Evolutionary conservation across 768 basidiomycete species (phyloP).

Genomic region (Rhodotorula taiwanensis): DNA sequence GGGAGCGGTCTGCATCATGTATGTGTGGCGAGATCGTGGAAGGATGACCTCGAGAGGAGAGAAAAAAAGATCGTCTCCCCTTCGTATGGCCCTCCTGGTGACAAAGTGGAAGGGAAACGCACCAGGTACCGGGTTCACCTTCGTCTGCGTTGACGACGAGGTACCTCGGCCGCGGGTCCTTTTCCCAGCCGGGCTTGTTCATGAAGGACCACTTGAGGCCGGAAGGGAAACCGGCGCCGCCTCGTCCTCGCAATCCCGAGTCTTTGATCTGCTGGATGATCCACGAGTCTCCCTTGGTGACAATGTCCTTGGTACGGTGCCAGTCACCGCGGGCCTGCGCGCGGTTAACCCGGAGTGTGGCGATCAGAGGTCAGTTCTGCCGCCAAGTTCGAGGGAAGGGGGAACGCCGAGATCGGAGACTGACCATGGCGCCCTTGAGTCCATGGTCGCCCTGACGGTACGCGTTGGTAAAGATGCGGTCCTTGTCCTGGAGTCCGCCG

Average conservation of each 20-base stretch:
- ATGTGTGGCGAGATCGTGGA: neutral
- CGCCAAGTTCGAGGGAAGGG: neutral
- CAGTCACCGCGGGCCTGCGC: constrained; percentile 84
- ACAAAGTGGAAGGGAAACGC: neutral
- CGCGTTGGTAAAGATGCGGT: constrained; percentile 61
- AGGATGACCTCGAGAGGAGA: neutral
- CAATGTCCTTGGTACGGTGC: constrained; percentile 95
- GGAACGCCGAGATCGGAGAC: constrained; percentile 38
- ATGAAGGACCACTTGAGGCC: constrained; percentile 94
- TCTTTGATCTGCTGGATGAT: constrained; percentile 95
- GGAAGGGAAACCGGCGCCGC: constrained; percentile 93
- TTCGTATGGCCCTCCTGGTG: neutral
- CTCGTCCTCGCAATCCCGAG: constrained; percentile 88
- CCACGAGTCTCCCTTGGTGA: constrained; percentile 92
- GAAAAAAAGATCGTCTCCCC: neutral
- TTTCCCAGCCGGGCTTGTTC: constrained; percentile 99
- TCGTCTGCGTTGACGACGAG: constrained; percentile 98
- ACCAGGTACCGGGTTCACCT: constrained; percentile 92
- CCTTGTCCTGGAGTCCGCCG: constrained; percentile 86
- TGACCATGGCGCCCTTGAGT: constrained; percentile 81
- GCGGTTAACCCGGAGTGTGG: neutral
- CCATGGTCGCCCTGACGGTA: constrained; percentile 84
- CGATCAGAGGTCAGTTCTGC: constrained; percentile 9
- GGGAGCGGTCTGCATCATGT: too few species aligned
- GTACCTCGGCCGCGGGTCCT: constrained; percentile 81